Evolutionary conservation across 257 asterid genomes (phyloP).

Genomic region (Solanum sejunctum): DNA sequence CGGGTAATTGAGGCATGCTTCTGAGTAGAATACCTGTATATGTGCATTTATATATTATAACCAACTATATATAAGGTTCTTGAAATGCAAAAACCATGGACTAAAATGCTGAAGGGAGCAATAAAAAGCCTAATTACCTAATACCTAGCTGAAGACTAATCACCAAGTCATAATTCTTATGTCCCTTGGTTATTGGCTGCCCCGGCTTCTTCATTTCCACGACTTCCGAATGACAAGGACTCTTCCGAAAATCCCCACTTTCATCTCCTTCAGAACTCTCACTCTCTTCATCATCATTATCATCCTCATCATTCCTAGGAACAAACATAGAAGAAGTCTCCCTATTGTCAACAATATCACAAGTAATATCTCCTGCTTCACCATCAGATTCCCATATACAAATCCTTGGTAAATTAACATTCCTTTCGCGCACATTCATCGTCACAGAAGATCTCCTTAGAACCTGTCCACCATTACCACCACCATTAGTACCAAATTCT

Average conservation of each 20-base stretch:
- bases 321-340: conserved; percentile 10
- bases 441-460: conserved; percentile 4
- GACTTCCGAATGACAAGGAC: conserved; percentile 2
- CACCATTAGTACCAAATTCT: background rate
- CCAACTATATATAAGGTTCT: background rate
- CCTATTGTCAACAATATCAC: conserved; percentile 13
- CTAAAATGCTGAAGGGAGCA: background rate
- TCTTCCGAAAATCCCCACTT: background rate
- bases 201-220: conserved; percentile 14
- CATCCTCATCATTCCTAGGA: background rate
- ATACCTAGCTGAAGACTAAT: conserved; percentile 13
- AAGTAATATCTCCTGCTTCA: conserved; percentile 15
- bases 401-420: conserved; percentile 6
- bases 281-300: background rate
- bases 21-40: conserved; percentile 9
- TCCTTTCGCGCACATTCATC: background rate
- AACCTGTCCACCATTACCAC: background rate
- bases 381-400: conserved; percentile 20
- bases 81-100: background rate
- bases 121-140: conserved; percentile 2
- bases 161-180: conserved; percentile 17
- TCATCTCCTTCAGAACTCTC: conserved; percentile 1
- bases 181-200: conserved; percentile 12
- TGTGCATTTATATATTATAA: background rate
- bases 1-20: conserved; percentile 4